Conservation (phyloP, 2,329 filamentous ascomycete species). For the Blastomyces gilchristii region DNA sequence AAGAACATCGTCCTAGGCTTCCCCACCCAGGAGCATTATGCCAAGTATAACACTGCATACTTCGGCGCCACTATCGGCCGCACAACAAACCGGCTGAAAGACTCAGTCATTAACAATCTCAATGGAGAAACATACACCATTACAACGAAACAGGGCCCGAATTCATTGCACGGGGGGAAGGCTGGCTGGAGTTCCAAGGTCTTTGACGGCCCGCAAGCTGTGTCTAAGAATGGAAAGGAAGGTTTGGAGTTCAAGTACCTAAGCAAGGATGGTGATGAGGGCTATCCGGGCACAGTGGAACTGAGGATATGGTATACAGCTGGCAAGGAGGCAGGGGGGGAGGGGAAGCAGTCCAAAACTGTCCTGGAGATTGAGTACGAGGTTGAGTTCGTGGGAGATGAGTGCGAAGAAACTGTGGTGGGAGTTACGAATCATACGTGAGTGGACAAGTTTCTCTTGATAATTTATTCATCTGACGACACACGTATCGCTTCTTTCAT, state of each 20-base stretch:
- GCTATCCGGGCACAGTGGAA: constrained; percentile 78
- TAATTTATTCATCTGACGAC: neutral
- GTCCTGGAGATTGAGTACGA: constrained; percentile 83
- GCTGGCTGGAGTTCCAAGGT: constrained; percentile 72
- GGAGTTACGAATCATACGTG: constrained; percentile 95
- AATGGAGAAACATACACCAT: constrained; percentile 64
- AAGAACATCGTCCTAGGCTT: constrained; percentile 86
- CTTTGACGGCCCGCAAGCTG: constrained; percentile 60
- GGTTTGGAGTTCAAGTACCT: constrained; percentile 54
- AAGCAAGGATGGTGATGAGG: constrained; percentile 75
- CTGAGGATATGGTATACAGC: constrained; percentile 68
- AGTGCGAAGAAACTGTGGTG: constrained; percentile 78
- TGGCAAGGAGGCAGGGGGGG: constrained; percentile 50
- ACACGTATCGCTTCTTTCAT: neutral
- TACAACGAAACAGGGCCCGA: constrained; percentile 63
- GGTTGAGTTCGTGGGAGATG: constrained; percentile 63
- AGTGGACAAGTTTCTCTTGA: constrained; percentile 17
- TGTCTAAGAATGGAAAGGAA: constrained; percentile 50
- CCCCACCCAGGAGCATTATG: constrained; percentile 63
- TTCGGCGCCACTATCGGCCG: constrained; percentile 92
- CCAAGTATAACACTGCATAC: constrained; percentile 62
- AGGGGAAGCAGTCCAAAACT: constrained; percentile 51
- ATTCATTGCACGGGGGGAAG: constrained; percentile 62
- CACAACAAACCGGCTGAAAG: constrained; percentile 66
- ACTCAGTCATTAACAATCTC: constrained; percentile 58